Evolutionary conservation across 1,139 yeast genomes (phyloP).

Genomic region (Diutina ranongensis): DNA sequence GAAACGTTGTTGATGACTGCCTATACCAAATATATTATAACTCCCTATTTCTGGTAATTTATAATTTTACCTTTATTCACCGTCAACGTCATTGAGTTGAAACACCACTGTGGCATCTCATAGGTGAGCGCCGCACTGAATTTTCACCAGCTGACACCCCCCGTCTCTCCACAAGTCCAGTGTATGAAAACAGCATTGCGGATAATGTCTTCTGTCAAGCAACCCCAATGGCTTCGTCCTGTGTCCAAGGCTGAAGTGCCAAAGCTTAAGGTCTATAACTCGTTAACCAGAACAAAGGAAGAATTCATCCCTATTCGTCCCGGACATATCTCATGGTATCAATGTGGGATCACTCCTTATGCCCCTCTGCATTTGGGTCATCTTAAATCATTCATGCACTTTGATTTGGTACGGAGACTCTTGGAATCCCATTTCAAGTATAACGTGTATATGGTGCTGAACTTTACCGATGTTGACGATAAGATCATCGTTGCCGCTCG

Average conservation of each 20-base stretch:
- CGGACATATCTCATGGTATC: slow-evolving; percentile 80
- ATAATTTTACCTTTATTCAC: background rate
- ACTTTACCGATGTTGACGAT: slow-evolving; percentile 96
- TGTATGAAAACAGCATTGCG: slow-evolving; percentile 2
- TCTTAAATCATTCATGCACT: slow-evolving; percentile 91
- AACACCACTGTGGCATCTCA: slow-evolving; percentile 7
- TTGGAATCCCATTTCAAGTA: slow-evolving; percentile 86
- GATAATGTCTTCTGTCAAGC: slow-evolving; percentile 1
- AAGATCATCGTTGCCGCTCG: slow-evolving; percentile 92
- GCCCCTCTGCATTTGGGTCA: slow-evolving; percentile 99
- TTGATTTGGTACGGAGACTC: slow-evolving; percentile 84
- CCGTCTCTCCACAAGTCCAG: background rate
- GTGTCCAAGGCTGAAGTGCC: slow-evolving; percentile 9
- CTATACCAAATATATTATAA: no score
- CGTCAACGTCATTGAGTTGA: slow-evolving; percentile 8
- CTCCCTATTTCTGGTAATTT: no score
- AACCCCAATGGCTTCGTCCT: slow-evolving; percentile 25
- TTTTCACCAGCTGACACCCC: background rate
- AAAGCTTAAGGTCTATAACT: slow-evolving; percentile 44
- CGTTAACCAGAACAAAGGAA: slow-evolving; percentile 72
- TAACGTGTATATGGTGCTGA: slow-evolving; percentile 78
- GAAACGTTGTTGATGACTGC: no score
- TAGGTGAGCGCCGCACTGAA: background rate
- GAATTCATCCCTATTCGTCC: slow-evolving; percentile 56
- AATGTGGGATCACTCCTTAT: slow-evolving; percentile 98